Base-by-base conservation (phyloP, 148 eudicot species). In the Fagopyrum tataricum region DNA sequence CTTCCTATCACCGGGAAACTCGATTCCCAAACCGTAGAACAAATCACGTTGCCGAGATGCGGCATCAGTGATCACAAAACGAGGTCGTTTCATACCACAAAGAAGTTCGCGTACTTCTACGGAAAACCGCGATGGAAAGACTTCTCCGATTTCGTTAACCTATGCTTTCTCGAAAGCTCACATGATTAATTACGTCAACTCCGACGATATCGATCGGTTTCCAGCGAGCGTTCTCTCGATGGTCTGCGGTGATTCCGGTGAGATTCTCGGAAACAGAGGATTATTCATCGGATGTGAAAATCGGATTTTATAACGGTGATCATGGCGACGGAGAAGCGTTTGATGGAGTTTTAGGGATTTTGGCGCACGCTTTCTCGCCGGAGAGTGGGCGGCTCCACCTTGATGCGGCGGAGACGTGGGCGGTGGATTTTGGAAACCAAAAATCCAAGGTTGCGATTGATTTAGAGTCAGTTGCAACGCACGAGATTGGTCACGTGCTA, bases 251-350 rank as follows among this genome's bases (percentile, higher is more conserved):
- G 5, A 85, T 88, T 24, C 98, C 98, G 1, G 82, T 92, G 10
- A 81, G 31, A 1, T 92, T 92, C 23, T 4, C 74, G 0, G 86
- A 87, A 51, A 68, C 83, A 0, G 74, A 64, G 2, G 85, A 85
- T 9, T 82, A 90, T 61, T 79, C 52, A 5, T 55, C 66, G 2
- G 98, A 92, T 43, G 79, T 92, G 31, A 84, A 77, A 46, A 87
- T 92, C 24, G 97, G 93, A 73, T 92, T 90, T 51, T 88, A 85
- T 24, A 5, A 14, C 0, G 95, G 95, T 1, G 96, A 88, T 46
- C 97, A 92, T 68, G 96, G 92, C 0, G 97, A 92, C n/a, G 96
- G 91, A 6, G 97, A 92, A 75, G 78, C 90, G 6, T 92, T 92
- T 47, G 97, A 92, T 67, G 97, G 97, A 26, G 97, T 87, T 0